These are phyloP conservation scores for Diutina scorzettiae DNA, from an alignment of 1,139 yeast genomes.

Conservation along the genomic window DNA sequence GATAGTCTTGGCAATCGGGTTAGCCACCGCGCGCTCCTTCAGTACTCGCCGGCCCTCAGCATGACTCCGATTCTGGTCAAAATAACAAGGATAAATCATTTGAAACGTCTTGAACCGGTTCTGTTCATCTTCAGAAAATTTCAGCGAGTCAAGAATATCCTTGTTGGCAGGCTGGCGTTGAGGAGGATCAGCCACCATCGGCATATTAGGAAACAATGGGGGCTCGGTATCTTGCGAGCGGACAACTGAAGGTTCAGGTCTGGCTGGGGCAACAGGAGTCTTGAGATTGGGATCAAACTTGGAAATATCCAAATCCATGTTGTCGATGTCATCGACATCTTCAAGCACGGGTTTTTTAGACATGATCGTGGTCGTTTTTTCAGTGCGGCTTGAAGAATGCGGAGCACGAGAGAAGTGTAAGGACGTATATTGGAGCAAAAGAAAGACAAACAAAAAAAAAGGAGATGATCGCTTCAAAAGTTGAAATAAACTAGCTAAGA, in stretches of 20 bases:
- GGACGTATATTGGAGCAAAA: not conserved
- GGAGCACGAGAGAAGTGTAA: not conserved
- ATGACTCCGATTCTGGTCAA: conserved; percentile 67
- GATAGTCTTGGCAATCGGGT: conserved; percentile 78
- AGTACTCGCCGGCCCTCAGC: conserved; percentile 78
- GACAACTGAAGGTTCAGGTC: conserved; percentile 38
- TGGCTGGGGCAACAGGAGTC: conserved; percentile 60
- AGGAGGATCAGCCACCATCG: conserved; percentile 10
- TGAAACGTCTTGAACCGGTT: conserved; percentile 59
- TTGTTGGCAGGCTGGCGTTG: conserved; percentile 7
- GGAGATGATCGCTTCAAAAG: not conserved
- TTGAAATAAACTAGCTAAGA: not conserved
- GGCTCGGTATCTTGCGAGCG: conserved; percentile 47
- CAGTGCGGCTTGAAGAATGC: not conserved
- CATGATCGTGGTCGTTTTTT: not conserved
- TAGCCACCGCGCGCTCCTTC: conserved; percentile 53
- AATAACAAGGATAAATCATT: conserved; percentile 81
- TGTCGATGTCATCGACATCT: conserved; percentile 79
- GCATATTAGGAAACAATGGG: conserved; percentile 16
- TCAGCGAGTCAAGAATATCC: conserved; percentile 26
- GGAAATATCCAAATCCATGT: conserved; percentile 86
- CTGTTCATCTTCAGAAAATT: conserved; percentile 36
- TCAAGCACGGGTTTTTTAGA: conserved; percentile 62
- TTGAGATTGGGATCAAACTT: conserved; percentile 69
- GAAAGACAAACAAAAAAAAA: not conserved